Percentiles rank a stretch among this genome's conserved stretches.
These are phyloP conservation scores for Geotrichum reessii DNA, from an alignment of 1,139 yeast genomes.

Conservation along the genomic window DNA sequence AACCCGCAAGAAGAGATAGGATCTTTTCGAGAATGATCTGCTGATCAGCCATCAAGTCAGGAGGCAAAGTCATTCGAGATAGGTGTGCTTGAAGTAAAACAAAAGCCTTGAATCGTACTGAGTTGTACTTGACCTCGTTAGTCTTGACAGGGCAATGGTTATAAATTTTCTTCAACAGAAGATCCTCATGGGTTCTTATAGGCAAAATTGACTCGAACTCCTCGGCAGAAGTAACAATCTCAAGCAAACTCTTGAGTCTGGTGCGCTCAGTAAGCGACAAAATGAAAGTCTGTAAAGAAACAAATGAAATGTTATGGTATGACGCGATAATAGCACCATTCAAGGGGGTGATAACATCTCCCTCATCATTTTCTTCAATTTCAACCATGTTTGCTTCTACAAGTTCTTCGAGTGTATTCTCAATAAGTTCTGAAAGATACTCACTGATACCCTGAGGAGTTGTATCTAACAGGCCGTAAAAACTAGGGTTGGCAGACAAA, in stretches of 20 bases:
- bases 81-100: slow-evolving; percentile 77
- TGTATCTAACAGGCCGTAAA: slow-evolving; percentile 66
- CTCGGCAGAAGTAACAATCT: slow-evolving; percentile 56
- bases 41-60: slow-evolving; percentile 58
- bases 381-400: slow-evolving; percentile 59
- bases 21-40: slow-evolving; percentile 46
- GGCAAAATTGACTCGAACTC: slow-evolving; percentile 61
- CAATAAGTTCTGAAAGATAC: slow-evolving; percentile 77
- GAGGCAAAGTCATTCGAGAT: slow-evolving; percentile 54
- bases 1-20: slow-evolving; percentile 53
- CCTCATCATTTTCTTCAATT: slow-evolving; percentile 43
- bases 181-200: slow-evolving; percentile 55
- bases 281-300: slow-evolving; percentile 58
- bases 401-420: slow-evolving; percentile 62
- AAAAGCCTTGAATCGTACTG: slow-evolving; percentile 66
- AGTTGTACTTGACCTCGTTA: slow-evolving; percentile 39
- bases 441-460: slow-evolving; percentile 69
- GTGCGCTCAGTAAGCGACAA: slow-evolving; percentile 51
- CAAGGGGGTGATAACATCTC: slow-evolving; percentile 49
- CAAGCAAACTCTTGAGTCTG: slow-evolving; percentile 58
- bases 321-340: slow-evolving; percentile 74
- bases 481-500: slow-evolving; percentile 77
- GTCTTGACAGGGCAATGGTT: slow-evolving; percentile 58
- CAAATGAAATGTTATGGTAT: slow-evolving; percentile 58
- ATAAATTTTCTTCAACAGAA: slow-evolving; percentile 47